Conservation (phyloP, 371 early-diverging fungal genomes). For the Blastocladiella emersonii region DNA sequence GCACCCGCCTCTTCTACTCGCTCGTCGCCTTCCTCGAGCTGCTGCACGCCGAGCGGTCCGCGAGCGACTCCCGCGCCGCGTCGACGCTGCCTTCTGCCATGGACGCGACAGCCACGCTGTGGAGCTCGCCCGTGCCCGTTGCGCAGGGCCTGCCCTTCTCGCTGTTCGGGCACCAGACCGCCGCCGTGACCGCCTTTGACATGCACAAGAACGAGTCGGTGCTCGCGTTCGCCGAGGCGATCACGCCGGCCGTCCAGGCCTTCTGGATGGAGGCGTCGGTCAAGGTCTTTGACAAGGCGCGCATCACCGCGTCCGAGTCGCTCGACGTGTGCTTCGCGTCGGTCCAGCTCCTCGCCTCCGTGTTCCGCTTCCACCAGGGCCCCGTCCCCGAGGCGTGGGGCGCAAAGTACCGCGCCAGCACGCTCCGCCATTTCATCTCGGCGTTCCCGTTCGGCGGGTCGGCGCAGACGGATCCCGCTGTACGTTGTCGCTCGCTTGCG, state of each 20-base stretch:
- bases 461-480: not conserved
- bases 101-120: too few relatives aligned
- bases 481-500: too few relatives aligned
- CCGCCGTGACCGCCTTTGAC: not conserved
- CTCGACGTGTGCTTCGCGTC: not conserved
- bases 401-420: not conserved
- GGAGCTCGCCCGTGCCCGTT: not conserved
- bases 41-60: not conserved
- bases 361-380: not conserved
- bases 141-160: not conserved
- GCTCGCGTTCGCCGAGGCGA: not conserved
- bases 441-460: not conserved
- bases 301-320: not conserved
- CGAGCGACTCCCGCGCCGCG: too few relatives aligned
- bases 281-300: not conserved
- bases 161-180: too few relatives aligned
- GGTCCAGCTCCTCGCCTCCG: not conserved
- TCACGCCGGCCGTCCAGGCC: not conserved
- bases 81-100: too few relatives aligned
- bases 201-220: not conserved
- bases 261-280: not conserved
- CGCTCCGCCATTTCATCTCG: not conserved
- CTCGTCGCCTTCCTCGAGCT: not conserved
- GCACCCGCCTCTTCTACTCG: not conserved
- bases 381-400: not conserved